Evolutionary conservation across 176 grass and related monocot genomes (phyloP), one percentile per base, ranked within the genome.

Genomic region (Eleusine coracana): DNA sequence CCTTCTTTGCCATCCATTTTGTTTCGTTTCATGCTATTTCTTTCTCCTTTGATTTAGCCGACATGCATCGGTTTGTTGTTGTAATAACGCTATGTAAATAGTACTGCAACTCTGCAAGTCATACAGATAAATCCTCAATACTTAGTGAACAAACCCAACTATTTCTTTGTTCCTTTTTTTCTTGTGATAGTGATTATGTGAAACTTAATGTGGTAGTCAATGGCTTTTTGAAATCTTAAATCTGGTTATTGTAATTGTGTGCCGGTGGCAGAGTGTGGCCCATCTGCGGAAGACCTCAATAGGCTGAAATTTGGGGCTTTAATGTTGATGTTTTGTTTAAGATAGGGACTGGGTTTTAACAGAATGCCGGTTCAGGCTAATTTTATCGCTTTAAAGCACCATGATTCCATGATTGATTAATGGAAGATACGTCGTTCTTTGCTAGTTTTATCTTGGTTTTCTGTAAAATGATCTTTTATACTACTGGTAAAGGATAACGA

Each of bases 61-160:
- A 29, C 60, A 29, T 63, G 25, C 29, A 25, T 63, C 60, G 60
- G 25, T 63, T 29, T 63, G 25, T 63, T 63, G 60, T 29, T 63
- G 60, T 63, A 63, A 63, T 63, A 63, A 63, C 3, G 10, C 60
- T 29, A 63, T 63, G 60, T 63, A 63, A 28, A 63, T 63, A 63
- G 60, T 59, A 59, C 56, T 59, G 56, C 12, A 63, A 28, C 3
- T 63, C 56, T 59, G 56, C 12, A 63, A 28, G 10, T 63, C 25
- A 12, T 63, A 63, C 60, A 63, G 60, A 63, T 29, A 63, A 63
- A 63, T 63, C 25, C 25, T 29, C 25, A 12, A 29, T 63, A 25
- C 10, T 62, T 14, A 29, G 23, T 63, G 1, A 5, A 10, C 25
- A 29, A 63, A 13, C 5, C 9, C 11, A 28, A 63, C 11, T 63